phyloP scores from a whole-genome alignment of 2,329 filamentous ascomycete species.

The Trichoderma sp. region DNA sequence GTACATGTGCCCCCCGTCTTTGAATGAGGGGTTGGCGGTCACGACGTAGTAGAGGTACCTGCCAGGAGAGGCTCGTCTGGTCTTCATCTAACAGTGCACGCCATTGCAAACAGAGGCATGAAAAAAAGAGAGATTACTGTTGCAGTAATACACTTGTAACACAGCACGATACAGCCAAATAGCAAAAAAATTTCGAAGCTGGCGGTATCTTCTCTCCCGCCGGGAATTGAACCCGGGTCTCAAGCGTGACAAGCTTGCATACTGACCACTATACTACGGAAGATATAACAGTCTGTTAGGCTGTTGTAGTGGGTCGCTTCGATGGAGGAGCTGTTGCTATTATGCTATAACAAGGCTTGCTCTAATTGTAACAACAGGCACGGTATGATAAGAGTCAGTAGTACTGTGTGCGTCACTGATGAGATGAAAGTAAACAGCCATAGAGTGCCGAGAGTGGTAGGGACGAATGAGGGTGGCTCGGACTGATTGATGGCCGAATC shows the following conservation, averaged over 20 bases:
- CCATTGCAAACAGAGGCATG: background rate
- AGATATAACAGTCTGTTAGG: constrained; percentile 16
- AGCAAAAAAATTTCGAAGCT: constrained; percentile 17
- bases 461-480: background rate
- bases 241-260: constrained; percentile 32
- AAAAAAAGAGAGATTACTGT: background rate
- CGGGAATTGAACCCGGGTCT: constrained; percentile 32
- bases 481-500: background rate
- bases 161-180: background rate
- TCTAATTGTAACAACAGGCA: background rate
- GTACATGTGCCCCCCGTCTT: constrained; percentile 1
- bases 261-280: constrained; percentile 32
- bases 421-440: background rate
- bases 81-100: background rate
- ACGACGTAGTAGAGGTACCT: constrained; percentile 17
- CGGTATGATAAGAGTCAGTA: background rate
- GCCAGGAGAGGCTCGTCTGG: background rate
- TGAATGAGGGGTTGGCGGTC: constrained; percentile 8
- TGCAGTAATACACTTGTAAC: too few species aligned
- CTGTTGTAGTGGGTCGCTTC: constrained; percentile 23
- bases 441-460: background rate
- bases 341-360: background rate
- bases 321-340: background rate
- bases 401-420: background rate
- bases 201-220: constrained; percentile 29